A percentile compares a stretch with the other conserved stretches of the same genome.
phyloP scores from a whole-genome alignment of 2,329 filamentous ascomycete species.

The Phaeosphaeriaceae sp. region DNA sequence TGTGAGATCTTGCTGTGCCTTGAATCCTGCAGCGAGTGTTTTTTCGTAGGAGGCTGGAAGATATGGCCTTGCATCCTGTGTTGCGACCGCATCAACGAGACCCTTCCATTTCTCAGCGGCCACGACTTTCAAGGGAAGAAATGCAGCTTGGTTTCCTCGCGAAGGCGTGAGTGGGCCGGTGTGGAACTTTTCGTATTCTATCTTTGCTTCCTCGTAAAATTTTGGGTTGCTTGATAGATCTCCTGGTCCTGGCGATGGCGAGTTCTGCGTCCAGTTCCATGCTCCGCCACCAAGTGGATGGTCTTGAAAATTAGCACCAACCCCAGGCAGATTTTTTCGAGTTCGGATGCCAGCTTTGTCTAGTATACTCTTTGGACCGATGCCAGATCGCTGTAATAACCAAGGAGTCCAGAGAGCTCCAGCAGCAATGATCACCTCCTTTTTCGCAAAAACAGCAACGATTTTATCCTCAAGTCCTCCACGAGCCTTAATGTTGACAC shows the following conservation, averaged over 20 bases:
- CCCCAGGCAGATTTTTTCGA: conserved; percentile 30
- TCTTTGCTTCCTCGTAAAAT: conserved; percentile 22
- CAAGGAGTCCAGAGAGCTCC: conserved; percentile 24
- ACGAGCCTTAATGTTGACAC: conserved; percentile 3
- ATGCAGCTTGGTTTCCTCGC: conserved; percentile 15
- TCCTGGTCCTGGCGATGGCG: neutral
- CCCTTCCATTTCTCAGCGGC: conserved; percentile 5
- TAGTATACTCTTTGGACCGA: conserved; percentile 24
- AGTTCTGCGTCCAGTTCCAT: conserved; percentile 12
- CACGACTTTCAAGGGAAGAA: conserved; percentile 15
- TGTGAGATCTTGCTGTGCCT: conserved; percentile 28
- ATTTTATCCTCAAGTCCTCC: neutral
- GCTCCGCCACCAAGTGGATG: conserved; percentile 16
- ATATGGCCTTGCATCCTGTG: conserved; percentile 14
- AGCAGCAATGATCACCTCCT: conserved; percentile 24
- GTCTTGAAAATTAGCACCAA: conserved; percentile 45
- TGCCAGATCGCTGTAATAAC: conserved; percentile 24
- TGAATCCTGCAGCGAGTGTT: conserved; percentile 9
- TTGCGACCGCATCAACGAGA: conserved; percentile 9
- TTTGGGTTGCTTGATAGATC: conserved; percentile 17
- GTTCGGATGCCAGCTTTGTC: conserved; percentile 23
- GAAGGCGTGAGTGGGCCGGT: conserved; percentile 24
- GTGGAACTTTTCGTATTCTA: conserved; percentile 9
- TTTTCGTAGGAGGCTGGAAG: conserved; percentile 14
- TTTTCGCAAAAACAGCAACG: conserved; percentile 7